Conservation (phyloP, 176 grass and related monocot genomes). For the Oryza meyeriana region DNA sequence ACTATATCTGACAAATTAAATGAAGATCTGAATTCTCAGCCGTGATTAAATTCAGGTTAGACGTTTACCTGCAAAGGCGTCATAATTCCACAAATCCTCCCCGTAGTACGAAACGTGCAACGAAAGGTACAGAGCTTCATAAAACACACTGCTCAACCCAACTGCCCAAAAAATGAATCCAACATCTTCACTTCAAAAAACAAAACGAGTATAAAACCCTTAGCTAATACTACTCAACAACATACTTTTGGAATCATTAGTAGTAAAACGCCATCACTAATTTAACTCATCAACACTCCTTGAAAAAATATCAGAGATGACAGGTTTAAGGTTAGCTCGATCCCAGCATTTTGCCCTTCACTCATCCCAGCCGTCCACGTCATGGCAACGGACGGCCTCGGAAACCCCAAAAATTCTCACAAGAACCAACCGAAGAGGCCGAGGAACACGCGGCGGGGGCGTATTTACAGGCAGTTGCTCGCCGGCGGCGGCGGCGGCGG, state of each 20-base stretch:
- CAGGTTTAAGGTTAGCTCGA: conserved; percentile 20
- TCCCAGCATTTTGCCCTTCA: background rate
- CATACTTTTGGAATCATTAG: background rate
- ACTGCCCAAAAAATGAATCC: background rate
- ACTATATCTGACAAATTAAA: no score
- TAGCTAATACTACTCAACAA: background rate
- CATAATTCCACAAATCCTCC: conserved; percentile 27
- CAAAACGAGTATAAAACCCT: background rate
- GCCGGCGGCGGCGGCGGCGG: conserved; percentile 36
- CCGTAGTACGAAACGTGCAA: background rate
- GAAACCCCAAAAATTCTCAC: conserved; percentile 42
- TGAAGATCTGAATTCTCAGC: background rate
- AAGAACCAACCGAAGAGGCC: background rate
- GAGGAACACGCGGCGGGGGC: background rate
- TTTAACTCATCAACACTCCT: background rate
- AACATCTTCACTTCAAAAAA: background rate
- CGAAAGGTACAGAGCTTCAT: conserved; percentile 12
- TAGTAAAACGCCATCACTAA: background rate
- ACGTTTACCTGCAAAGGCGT: background rate
- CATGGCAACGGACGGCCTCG: conserved; percentile 34
- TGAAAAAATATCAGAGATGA: background rate
- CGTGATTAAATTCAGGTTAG: background rate
- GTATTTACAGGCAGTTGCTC: conserved; percentile 49
- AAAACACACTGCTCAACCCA: background rate
- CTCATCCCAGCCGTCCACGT: conserved; percentile 38